A percentile compares a stretch with the other conserved stretches of the same genome.
These are phyloP conservation scores for Xylaria palmicola DNA, from an alignment of 495 filamentous ascomycete genomes.

Conservation along the genomic window DNA sequence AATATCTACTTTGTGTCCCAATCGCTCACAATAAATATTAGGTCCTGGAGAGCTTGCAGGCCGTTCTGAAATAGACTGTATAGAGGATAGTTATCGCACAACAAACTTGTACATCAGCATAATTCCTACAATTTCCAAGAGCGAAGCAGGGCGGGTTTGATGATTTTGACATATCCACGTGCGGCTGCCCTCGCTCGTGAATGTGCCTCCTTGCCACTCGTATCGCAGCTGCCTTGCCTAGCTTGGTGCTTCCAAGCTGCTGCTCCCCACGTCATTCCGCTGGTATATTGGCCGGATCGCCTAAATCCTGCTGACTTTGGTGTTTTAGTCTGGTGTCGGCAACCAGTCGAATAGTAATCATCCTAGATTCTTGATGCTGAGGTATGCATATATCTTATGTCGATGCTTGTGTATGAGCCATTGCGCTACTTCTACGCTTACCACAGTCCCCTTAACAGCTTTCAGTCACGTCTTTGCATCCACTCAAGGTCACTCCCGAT, in stretches of 20 bases:
- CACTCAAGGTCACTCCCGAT: background rate
- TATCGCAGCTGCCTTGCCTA: background rate
- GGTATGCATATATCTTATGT: background rate
- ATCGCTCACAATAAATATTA: constrained; percentile 31
- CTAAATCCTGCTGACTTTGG: background rate
- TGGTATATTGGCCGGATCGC: background rate
- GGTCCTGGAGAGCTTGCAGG: constrained; percentile 75
- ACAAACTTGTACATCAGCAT: constrained; percentile 33
- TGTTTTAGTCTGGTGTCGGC: background rate
- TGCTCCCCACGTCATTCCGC: background rate
- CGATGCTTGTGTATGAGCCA: background rate
- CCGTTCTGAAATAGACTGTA: constrained; percentile 64
- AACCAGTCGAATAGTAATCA: background rate
- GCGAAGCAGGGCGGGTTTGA: constrained; percentile 22
- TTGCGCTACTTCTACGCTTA: background rate
- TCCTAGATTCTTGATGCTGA: background rate
- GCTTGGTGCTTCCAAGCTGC: background rate
- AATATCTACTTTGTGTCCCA: background rate
- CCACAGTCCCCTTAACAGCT: background rate
- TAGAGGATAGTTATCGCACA: constrained; percentile 17
- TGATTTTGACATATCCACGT: constrained; percentile 8
- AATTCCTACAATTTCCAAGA: constrained; percentile 20
- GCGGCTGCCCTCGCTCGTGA: constrained; percentile 5
- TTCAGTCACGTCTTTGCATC: background rate
- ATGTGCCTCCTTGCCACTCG: constrained; percentile 7